Percentiles rank a stretch among this genome's conserved stretches.
Conservation (phyloP, 768 basidiomycete species). For the Vishniacozyma victoriae region DNA sequence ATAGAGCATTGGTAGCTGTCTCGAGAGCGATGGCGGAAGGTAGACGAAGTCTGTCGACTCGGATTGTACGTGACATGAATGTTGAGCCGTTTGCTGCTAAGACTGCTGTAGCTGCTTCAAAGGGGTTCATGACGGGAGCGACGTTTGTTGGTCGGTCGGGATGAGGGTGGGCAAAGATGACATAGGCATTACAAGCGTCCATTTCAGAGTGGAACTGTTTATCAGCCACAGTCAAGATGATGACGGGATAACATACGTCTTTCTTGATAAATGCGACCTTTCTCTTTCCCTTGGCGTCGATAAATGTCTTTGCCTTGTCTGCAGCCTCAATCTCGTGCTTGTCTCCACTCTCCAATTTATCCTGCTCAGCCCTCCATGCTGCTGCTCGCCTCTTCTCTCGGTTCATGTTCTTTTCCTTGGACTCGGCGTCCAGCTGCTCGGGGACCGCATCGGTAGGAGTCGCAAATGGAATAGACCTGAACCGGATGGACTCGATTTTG, state of each 20-base stretch:
- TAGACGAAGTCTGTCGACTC: conserved; percentile 64
- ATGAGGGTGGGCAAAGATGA: conserved; percentile 72
- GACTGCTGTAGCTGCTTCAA: conserved; percentile 61
- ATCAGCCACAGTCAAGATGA: neutral
- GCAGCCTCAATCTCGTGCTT: conserved; percentile 50
- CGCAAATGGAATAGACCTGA: conserved; percentile 88
- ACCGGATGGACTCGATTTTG: conserved; percentile 86
- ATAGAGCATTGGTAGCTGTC: conserved; percentile 38
- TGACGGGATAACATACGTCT: conserved; percentile 44
- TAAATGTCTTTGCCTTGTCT: conserved; percentile 54
- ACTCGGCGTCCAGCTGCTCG: conserved; percentile 28
- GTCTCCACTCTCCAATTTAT: conserved; percentile 50
- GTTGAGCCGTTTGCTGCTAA: conserved; percentile 62
- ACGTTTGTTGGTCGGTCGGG: conserved; percentile 47
- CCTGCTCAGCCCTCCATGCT: conserved; percentile 47
- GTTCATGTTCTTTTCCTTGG: too few species aligned
- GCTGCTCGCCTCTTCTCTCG: conserved; percentile 44
- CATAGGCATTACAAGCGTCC: conserved; percentile 74
- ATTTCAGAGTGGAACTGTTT: conserved; percentile 67
- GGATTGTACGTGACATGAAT: conserved; percentile 71
- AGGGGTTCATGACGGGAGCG: conserved; percentile 47
- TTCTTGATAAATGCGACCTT: conserved; percentile 89
- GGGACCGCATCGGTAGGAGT: conserved; percentile 60
- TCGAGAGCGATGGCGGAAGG: conserved; percentile 40
- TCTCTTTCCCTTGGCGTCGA: conserved; percentile 81